phyloP scores from a whole-genome alignment of 2,329 filamentous ascomycete genomes.

The Tolypocladium capitatum region DNA sequence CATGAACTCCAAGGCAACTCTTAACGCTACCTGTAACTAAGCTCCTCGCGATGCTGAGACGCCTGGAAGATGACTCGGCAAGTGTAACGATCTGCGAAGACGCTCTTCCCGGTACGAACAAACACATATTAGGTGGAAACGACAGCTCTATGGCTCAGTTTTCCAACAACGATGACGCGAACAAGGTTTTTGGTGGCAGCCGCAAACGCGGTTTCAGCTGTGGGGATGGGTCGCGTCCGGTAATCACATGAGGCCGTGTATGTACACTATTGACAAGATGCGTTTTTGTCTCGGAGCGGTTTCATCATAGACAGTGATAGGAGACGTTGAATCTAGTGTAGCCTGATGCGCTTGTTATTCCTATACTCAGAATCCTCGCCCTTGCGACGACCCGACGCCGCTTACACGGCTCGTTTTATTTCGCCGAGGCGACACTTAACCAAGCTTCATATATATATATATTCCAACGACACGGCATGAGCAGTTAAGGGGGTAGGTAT shows the following conservation, averaged over 20 bases:
- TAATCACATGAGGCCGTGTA: slow-evolving; percentile 17
- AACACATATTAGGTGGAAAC: slow-evolving; percentile 11
- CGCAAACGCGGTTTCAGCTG: background rate
- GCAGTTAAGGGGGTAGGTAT: background rate
- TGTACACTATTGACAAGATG: slow-evolving; percentile 40
- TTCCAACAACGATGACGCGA: slow-evolving; percentile 1
- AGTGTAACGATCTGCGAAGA: slow-evolving; percentile 18
- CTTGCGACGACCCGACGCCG: too few species aligned
- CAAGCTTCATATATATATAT: background rate
- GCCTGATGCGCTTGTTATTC: slow-evolving; percentile 20
- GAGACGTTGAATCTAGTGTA: slow-evolving; percentile 28
- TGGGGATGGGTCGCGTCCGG: background rate
- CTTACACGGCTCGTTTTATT: background rate
- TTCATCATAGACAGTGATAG: slow-evolving; percentile 34
- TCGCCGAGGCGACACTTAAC: background rate
- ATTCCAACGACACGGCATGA: background rate
- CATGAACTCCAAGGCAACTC: slow-evolving; percentile 90
- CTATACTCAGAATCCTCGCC: background rate
- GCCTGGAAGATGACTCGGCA: slow-evolving; percentile 20
- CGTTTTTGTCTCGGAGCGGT: slow-evolving; percentile 24
- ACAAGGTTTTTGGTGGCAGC: background rate
- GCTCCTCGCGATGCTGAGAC: background rate
- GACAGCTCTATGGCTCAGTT: slow-evolving; percentile 12
- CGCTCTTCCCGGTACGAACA: slow-evolving; percentile 9
- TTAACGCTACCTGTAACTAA: slow-evolving; percentile 47